Evolutionary conservation across 768 basidiomycete species (phyloP), one percentile per base, ranked within the genome.

Genomic region (Lyophyllum semitale): DNA sequence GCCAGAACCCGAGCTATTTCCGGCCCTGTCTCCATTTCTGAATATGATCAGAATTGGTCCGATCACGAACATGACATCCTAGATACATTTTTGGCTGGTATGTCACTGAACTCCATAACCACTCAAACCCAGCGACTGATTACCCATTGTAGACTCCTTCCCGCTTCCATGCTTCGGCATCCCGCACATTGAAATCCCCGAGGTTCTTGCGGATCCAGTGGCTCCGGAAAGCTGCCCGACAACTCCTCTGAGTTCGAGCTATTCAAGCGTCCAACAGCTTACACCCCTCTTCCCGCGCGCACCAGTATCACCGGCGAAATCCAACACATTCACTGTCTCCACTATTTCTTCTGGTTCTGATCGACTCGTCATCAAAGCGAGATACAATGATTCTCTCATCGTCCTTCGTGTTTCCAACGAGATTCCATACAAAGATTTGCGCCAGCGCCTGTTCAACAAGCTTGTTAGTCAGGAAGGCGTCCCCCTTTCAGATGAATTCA

Each of bases 401-500:
- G 70, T 88, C 56, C 76, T 91, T 48, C 84, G 86, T 41, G 69
- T 79, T 8, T 68, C 80, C 12, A 76, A 76, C 57, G 70, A 74
- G 38, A 73, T 75, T 54, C 41, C 77, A n/a, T 78, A 84, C 52
- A 61, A 68, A 17, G 83, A 84, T 42, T 62, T 91, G 15, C 84
- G 85, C 55, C 71, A 72, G 48, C 78, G 80, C 45, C 71, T 92
- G 23, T 79, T 80, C 57, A 81, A 85, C 51, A 90, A 89, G 62
- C 85, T 91, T 63, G 76, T 80, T n/a, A 74, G 77, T 22, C 81
- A 84, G 61, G 86, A 85, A 66, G 78, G 77, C 45, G 60, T 84
- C 40, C 73, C 77, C 12, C 78, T 90, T 22, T 76, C 77, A 0
- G 71, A 77, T 7, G 69, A 75, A 1, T 91, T 91, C 64, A 77